Evolutionary conservation across 2,329 filamentous ascomycete genomes (phyloP), one percentile per base, ranked within the genome.

Genomic region (Paecilomyces sp.): DNA sequence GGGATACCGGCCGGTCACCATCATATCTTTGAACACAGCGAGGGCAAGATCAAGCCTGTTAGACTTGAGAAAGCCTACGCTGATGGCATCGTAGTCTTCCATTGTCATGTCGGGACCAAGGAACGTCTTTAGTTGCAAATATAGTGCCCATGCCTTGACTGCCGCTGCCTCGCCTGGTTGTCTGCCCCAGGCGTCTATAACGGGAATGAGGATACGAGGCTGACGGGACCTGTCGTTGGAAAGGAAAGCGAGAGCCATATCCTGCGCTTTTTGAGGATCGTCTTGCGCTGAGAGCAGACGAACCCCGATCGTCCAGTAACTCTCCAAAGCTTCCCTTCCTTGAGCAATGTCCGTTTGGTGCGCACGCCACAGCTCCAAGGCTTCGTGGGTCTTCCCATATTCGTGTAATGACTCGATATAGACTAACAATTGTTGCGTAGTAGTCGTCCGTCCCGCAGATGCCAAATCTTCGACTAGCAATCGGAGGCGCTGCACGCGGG

Each of bases 11-110:
- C 83, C 82, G 3, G 84, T 83, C 60, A 85, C 84, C 86, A 96
- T 92, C 91, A 96, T 95, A 71, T 96, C 91, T 65, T 88, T 90
- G 72, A 96, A 96, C 0, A 91, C 85, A 57, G 85, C 84, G 58
- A 93, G 81, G 0, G 90, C 90, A 61, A 87, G 82, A 61, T 88
- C 83, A 5, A 85, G 80, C 60, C 87, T 81, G 57, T 85, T 83
- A 6, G 85, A 82, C 24, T 86, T 80, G 28, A 96, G 76, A 67
- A 96, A 90, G 53, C 83, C 84, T 22, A 88, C 82, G 54, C 88
- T 86, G 36, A 92, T 82, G 61, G 83, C 79, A 70, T 96, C 91
- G 66, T 92, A 95, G 68, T 95, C 89, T 18, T 85, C 77, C 68
- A 92, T 86, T 2, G 79, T 83, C 76, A 92, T 88, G 0, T 80